Conservation (phyloP, 192 early-diverging fungal species). For the Coemansia interrupta region DNA sequence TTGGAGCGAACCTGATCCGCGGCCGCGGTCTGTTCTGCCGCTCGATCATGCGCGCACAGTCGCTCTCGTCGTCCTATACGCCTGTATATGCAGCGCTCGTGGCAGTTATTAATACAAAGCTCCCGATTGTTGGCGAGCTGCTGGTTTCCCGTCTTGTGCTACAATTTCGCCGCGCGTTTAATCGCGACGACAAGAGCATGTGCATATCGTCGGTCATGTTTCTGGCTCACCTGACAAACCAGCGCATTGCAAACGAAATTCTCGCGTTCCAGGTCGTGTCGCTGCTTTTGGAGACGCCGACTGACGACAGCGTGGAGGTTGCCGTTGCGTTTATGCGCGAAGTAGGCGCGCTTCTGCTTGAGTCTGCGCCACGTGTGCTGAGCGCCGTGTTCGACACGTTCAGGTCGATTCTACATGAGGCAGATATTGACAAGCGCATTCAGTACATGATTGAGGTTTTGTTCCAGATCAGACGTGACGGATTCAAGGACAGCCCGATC, state of each 20-base stretch:
- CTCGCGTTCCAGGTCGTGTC: slow-evolving; percentile 82
- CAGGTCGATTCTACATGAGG: slow-evolving; percentile 88
- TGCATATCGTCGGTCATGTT: slow-evolving; percentile 85
- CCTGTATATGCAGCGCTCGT: slow-evolving; percentile 85
- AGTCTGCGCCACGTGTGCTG: slow-evolving; percentile 68
- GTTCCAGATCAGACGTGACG: slow-evolving; percentile 91
- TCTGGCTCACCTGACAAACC: slow-evolving; percentile 90
- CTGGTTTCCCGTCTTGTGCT: slow-evolving; percentile 77
- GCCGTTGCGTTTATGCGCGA: slow-evolving; percentile 92
- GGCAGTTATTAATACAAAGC: slow-evolving; percentile 89
- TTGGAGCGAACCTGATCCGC: slow-evolving; percentile 86
- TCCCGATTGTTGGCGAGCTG: slow-evolving; percentile 86
- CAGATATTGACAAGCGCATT: slow-evolving; percentile 87
- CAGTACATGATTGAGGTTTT: slow-evolving; percentile 97
- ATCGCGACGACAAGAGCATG: slow-evolving; percentile 80
- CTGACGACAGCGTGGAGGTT: slow-evolving; percentile 94
- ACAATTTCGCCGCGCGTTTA: slow-evolving; percentile 89
- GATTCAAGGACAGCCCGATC: slow-evolving; percentile 84
- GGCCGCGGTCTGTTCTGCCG: slow-evolving; percentile 85
- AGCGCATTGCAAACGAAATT: slow-evolving; percentile 83
- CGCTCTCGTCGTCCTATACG: slow-evolving; percentile 82
- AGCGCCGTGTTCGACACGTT: slow-evolving; percentile 90
- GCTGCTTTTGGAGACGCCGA: slow-evolving; percentile 78
- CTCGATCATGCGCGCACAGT: slow-evolving; percentile 85
- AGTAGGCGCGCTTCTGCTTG: slow-evolving; percentile 78